A percentile compares a stretch with the other conserved stretches of the same genome.
Conservation (phyloP, 768 basidiomycete genomes). For the Xanthoconium stramineum region DNA sequence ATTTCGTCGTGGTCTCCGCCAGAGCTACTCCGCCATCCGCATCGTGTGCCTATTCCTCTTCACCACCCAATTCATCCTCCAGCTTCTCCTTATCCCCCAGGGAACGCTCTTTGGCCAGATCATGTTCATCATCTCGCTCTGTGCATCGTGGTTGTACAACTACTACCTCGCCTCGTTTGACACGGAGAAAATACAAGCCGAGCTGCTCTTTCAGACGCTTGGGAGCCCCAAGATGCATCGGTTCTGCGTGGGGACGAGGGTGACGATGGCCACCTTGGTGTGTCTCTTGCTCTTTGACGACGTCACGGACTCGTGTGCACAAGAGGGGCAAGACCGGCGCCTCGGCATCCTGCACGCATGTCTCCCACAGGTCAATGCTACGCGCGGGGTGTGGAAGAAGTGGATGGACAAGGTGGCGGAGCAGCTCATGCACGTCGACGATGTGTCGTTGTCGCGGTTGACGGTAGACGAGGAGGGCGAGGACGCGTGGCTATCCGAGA, state of each 20-base stretch:
- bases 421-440: slow-evolving; percentile 11
- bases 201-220: slow-evolving; percentile 15
- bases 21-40: slow-evolving; percentile 8
- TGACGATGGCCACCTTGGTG: slow-evolving; percentile 19
- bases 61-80: slow-evolving; percentile 28
- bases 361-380: slow-evolving; percentile 13
- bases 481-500: slow-evolving; percentile 1
- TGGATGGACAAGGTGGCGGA: slow-evolving; percentile 23
- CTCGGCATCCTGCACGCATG: slow-evolving; percentile 14
- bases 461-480: slow-evolving; percentile 1
- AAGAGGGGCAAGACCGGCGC: slow-evolving; percentile 18
- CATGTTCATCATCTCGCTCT: slow-evolving; percentile 30
- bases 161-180: slow-evolving; percentile 32
- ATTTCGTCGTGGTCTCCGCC: not conserved
- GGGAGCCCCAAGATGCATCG: slow-evolving; percentile 11
- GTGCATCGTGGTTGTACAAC: slow-evolving; percentile 32
- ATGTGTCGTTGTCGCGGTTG: slow-evolving; percentile 7
- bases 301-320: slow-evolving; percentile 1
- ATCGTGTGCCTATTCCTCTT: slow-evolving; percentile 25
- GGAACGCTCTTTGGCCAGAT: slow-evolving; percentile 32
- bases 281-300: slow-evolving; percentile 18
- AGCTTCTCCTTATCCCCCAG: slow-evolving; percentile 33
- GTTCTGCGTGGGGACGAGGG: slow-evolving; percentile 16
- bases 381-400: slow-evolving; percentile 16
- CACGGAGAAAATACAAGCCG: slow-evolving; percentile 20